Percentiles rank a stretch among this genome's conserved stretches.
Evolutionary conservation across 345 rosid genomes (phyloP).

Genomic region (Cardamine resedifolia): DNA sequence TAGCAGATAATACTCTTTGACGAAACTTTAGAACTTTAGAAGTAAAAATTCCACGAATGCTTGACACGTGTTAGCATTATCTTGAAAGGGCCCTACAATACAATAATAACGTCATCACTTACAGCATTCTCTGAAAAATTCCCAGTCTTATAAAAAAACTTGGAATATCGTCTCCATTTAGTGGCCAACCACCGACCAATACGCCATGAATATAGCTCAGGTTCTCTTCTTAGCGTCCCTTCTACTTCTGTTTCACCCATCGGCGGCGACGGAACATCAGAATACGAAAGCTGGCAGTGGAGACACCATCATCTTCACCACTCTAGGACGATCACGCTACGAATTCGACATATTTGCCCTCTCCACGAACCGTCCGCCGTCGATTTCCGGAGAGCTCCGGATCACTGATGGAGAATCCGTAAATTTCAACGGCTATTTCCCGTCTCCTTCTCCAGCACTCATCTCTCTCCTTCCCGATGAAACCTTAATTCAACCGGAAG

Average conservation of each 20-base stretch:
- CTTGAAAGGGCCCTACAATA: not conserved
- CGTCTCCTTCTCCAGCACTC: constrained; percentile 50
- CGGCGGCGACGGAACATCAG: constrained; percentile 28
- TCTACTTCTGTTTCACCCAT: not conserved
- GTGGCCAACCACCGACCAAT: not conserved
- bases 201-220: constrained; percentile 26
- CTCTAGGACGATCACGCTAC: constrained; percentile 62
- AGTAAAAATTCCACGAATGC: not conserved
- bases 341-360: constrained; percentile 73
- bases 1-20: not conserved
- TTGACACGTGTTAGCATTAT: constrained; percentile 22
- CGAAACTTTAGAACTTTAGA: not conserved
- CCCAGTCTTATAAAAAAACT: not conserved
- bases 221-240: not conserved
- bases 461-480: constrained; percentile 40
- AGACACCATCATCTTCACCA: constrained; percentile 66
- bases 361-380: constrained; percentile 41
- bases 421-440: constrained; percentile 86
- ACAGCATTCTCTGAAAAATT: not conserved
- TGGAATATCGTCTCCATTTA: not conserved
- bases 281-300: constrained; percentile 7
- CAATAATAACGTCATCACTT: constrained; percentile 15
- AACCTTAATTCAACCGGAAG: constrained; percentile 29
- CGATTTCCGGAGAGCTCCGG: constrained; percentile 43
- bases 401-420: constrained; percentile 75